Percentiles rank a stretch among this genome's conserved stretches.
Conservation (phyloP, 257 asterid genomes). For the Osmanthus fragrans region DNA sequence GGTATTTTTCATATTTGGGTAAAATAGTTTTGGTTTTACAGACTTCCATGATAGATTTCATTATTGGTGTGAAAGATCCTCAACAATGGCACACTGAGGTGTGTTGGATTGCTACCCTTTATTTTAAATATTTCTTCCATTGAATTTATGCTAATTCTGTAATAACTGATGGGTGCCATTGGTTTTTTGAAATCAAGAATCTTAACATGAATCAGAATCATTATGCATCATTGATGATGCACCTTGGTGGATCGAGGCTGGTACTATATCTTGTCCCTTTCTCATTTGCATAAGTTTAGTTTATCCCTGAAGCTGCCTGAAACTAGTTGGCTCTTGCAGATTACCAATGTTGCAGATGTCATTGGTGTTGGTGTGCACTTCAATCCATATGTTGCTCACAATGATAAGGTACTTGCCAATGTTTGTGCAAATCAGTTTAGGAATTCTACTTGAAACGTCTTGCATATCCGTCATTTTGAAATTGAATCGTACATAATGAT, state of each 20-base stretch:
- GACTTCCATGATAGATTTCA: constrained; percentile 82
- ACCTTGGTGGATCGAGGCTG: constrained; percentile 80
- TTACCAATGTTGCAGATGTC: constrained; percentile 62
- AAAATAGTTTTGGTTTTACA: constrained; percentile 20
- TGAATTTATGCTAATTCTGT: constrained; percentile 9
- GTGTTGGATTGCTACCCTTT: constrained; percentile 21
- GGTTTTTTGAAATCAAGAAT: constrained; percentile 46
- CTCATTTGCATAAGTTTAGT: constrained; percentile 4
- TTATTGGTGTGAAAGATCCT: constrained; percentile 88
- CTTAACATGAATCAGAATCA: constrained; percentile 67
- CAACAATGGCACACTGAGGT: constrained; percentile 87
- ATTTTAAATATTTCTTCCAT: constrained; percentile 17
- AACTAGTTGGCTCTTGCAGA: constrained; percentile 36
- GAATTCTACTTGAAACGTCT: constrained; percentile 1
- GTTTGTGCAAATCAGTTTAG: constrained; percentile 1
- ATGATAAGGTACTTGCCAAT: constrained; percentile 46
- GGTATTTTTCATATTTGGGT: not conserved
- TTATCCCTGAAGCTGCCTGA: constrained; percentile 10
- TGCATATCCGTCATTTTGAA: constrained; percentile 17
- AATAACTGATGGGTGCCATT: constrained; percentile 21
- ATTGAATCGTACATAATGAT: not conserved
- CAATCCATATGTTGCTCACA: constrained; percentile 71
- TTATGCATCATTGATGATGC: constrained; percentile 80
- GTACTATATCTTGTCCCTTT: constrained; percentile 38
- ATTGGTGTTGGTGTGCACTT: constrained; percentile 86